Conservation (phyloP, 176 grass and related monocot species). For the Eleusine coracana region DNA sequence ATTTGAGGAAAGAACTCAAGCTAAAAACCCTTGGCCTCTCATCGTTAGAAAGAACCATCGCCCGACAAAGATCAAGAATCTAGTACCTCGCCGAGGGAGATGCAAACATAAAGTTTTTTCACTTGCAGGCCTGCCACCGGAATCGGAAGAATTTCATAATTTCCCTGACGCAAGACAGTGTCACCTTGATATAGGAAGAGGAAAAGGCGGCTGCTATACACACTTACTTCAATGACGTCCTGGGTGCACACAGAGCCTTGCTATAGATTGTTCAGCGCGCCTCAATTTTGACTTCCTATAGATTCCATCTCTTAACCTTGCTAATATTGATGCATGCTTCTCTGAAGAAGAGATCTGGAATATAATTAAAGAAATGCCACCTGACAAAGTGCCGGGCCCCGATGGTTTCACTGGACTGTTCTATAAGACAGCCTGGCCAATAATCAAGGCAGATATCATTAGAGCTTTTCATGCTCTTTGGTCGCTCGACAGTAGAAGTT, state of each 20-base stretch:
- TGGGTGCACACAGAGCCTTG: neutral
- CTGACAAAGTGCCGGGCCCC: neutral
- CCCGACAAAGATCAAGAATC: neutral
- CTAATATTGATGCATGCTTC: neutral
- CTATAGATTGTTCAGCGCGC: too few relatives aligned
- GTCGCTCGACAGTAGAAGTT: neutral
- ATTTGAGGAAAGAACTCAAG: too few relatives aligned
- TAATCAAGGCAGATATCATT: neutral
- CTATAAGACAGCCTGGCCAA: neutral
- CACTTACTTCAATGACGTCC: neutral
- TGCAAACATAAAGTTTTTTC: neutral
- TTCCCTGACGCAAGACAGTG: neutral
- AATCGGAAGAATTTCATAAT: neutral
- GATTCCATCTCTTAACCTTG: neutral
- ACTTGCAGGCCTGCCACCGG: neutral
- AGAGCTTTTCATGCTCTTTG: neutral
- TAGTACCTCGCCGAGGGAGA: neutral
- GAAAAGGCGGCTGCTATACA: neutral
- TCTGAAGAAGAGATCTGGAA: neutral
- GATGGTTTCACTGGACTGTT: neutral
- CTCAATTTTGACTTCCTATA: neutral
- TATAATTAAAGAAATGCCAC: accelerated
- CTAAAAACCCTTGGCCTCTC: too few relatives aligned
- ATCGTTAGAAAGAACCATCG: too few relatives aligned
- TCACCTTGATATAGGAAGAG: neutral